Percentiles rank a stretch among this genome's conserved stretches.
Evolutionary conservation across 2,329 filamentous ascomycete genomes (phyloP).

Genomic region (Leptographium flavum): DNA sequence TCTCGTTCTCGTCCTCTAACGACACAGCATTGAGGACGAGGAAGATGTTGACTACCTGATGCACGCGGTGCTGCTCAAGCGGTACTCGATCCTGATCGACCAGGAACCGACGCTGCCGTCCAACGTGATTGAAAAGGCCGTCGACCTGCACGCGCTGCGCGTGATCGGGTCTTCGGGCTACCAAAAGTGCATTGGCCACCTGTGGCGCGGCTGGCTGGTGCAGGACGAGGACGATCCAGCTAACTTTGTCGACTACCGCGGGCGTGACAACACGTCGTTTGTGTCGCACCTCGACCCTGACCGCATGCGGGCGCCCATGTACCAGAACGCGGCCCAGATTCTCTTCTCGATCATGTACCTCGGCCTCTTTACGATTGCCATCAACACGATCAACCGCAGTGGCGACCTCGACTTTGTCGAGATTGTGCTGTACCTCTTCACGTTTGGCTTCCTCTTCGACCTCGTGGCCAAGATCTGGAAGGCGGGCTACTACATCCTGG

Average conservation of each 20-base stretch:
- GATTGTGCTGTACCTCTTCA: constrained; percentile 77
- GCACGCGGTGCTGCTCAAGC: constrained; percentile 68
- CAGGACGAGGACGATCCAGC: constrained; percentile 85
- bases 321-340: constrained; percentile 84
- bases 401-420: constrained; percentile 80
- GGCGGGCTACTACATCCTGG: constrained; percentile 76
- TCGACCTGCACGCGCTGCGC: constrained; percentile 77
- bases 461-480: constrained; percentile 87
- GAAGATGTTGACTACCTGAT: constrained; percentile 67
- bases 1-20: background rate
- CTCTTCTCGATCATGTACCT: constrained; percentile 74
- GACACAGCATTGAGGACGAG: constrained; percentile 63
- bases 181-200: constrained; percentile 83
- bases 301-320: constrained; percentile 80
- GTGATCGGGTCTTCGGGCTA: constrained; percentile 90
- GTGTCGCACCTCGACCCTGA: constrained; percentile 81
- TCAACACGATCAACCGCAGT: constrained; percentile 81
- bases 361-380: constrained; percentile 71
- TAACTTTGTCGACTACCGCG: constrained; percentile 77
- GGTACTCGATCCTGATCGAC: constrained; percentile 70
- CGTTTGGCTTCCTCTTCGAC: constrained; percentile 78
- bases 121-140: constrained; percentile 86
- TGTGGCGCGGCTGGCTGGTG: constrained; percentile 95
- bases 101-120: constrained; percentile 57
- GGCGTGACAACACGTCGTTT: constrained; percentile 66